Evolutionary conservation across 1,284 basidiomycete genomes (phyloP), one percentile per base, ranked within the genome.

Genomic region (Ceratorhiza oryzae-sativae): DNA sequence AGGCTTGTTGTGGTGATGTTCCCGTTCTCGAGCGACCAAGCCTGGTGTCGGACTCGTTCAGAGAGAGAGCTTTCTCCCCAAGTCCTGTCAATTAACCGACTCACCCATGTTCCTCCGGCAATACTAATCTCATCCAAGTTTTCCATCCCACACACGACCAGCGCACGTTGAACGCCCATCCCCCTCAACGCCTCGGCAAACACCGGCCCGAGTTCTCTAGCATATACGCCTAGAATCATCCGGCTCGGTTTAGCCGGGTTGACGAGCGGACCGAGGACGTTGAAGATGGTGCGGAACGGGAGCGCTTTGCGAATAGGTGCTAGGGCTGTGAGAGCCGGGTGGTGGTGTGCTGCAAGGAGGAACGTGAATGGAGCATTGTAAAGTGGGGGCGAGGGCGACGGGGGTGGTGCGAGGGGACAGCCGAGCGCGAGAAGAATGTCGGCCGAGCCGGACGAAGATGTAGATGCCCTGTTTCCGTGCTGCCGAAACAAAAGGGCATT

Each of bases 271-370:
- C 97, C 97, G 48, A 98, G 86, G 72, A 97, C 84, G 82, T 99
- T 99, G 87, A 98, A 98, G 83, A 99, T 90, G 1, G 97, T 98
- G 30, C 96, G 92, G 84, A 98, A 98, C 72, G 95, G 95, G 65
- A 99, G 88, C 0, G 88, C 83, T 77, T 92, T 90, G 67, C 97
- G 90, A 77, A 92, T 88, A 0, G 96, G 95, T 0, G 92, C 93
- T 76, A 99, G 86, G 74, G 88, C 85, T 0, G 91, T 93, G 46
- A 98, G 86, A 0, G 93, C 82, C 0, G 96, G 95, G 81, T 99
- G 95, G 82, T 95, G 98, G 78, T 96, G 90, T 0, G 95, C 92
- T 0, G 94, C 95, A 75, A 97, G 91, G 79, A 99, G 90, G 86
- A 98, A 98, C 12, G 90, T 88, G 82, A 98, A 98, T 0, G 94